Percentiles rank a stretch among this genome's conserved stretches.
phyloP scores from a whole-genome alignment of 176 grass and related monocot genomes.

The Eleusine coracana region DNA sequence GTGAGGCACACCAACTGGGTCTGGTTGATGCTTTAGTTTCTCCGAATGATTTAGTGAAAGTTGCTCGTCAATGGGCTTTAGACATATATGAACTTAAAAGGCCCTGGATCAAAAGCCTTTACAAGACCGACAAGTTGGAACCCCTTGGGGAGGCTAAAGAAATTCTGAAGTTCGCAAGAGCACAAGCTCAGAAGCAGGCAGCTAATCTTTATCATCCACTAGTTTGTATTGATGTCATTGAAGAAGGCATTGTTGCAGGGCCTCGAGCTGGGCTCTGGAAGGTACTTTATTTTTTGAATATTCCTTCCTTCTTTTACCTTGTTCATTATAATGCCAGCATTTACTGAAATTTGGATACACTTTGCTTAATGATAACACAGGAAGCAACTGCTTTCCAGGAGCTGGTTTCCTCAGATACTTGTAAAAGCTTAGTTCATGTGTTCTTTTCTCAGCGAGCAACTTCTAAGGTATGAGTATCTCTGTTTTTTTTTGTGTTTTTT shows the following conservation, averaged over 20 bases:
- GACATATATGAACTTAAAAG: constrained; percentile 74
- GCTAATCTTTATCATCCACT: constrained; percentile 76
- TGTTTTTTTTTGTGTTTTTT: constrained; percentile 23
- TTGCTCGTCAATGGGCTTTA: constrained; percentile 74
- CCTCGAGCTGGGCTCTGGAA: constrained; percentile 84
- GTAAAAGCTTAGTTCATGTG: constrained; percentile 89
- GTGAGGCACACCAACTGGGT: constrained; percentile 72
- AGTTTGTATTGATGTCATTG: constrained; percentile 88
- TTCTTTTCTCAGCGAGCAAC: constrained; percentile 87
- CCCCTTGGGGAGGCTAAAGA: constrained; percentile 82
- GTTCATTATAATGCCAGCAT: not conserved
- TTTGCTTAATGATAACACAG: constrained; percentile 55
- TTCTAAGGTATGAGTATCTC: constrained; percentile 60
- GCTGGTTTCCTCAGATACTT: constrained; percentile 88
- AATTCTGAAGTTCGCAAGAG: constrained; percentile 90
- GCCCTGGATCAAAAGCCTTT: constrained; percentile 88
- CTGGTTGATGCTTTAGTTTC: constrained; percentile 85
- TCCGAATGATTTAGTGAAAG: constrained; percentile 75
- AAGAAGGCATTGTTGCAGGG: constrained; percentile 86
- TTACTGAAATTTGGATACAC: constrained; percentile 32
- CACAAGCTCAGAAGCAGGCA: constrained; percentile 78
- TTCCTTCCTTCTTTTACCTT: not conserved
- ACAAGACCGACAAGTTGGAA: constrained; percentile 88
- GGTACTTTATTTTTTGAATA: constrained; percentile 53
- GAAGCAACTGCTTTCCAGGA: constrained; percentile 73